Evolutionary conservation across 371 early-diverging fungal species (phyloP), one percentile per base, ranked within the genome.

Genomic region (Lichtheimia corymbifera): DNA sequence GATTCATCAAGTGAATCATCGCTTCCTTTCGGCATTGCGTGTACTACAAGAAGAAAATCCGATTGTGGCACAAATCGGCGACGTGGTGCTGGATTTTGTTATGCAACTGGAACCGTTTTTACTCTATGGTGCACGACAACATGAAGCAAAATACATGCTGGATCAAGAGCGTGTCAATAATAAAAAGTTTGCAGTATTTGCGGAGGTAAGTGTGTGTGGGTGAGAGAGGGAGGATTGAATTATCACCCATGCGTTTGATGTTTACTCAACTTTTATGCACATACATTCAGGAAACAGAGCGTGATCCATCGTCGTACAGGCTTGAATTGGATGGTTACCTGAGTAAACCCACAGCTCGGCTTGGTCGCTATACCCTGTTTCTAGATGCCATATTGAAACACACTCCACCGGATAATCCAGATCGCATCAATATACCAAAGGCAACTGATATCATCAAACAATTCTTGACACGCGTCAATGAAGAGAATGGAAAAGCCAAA

Each of bases 361-460:
- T 97, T 40, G 96, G 92, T 13, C 85, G 95, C 45, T 97, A 96
- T 64, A 91, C 91, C 1, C 77, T 97, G 43, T 69, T 97, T n/a
- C 83, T 97, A n/a, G 87, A 88, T 58, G 91, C 88, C n/a, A 88
- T 95, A 43, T 72, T 94, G 18, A 92, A 95, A 68, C 79, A 88
- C 61, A 93, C 95, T 13, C 89, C 92, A 3, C 82, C 83, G 25
- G 86, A 82, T 24, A 87, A 93, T 62, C 89, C 91, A 1, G 97
- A 97, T 70, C 77, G 74, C 45, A 79, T 86, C 60, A 75, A 94
- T 53, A 74, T 82, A 22, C 83, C 85, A 44, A 90, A 95, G 70
- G 93, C 94, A 56, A 73, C 87, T 50, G 59, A 83, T 54, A 84
- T 83, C 44, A 86, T 97, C 47, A 87, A 87, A 63, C 83, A 77